Percentiles rank a stretch among this genome's conserved stretches.
Evolutionary conservation across 805 yeast species (phyloP).

Genomic region (Lipomyces yamadae): DNA sequence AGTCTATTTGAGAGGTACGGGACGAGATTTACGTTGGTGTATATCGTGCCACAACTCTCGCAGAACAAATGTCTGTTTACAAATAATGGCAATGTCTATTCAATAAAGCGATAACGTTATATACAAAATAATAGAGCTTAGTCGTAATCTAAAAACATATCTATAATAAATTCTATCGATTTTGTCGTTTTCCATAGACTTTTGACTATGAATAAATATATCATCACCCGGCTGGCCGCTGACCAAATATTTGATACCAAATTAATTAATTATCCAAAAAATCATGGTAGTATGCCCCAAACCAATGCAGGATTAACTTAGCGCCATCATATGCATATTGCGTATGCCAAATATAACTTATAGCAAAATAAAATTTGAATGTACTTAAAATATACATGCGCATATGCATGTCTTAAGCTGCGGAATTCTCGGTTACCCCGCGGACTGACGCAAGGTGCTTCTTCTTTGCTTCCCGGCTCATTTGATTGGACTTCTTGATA

Average conservation of each 20-base stretch:
- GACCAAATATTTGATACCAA: background rate
- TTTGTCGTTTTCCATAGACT: background rate
- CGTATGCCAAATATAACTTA: background rate
- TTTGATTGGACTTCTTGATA: constrained; percentile 63
- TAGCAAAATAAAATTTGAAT: background rate
- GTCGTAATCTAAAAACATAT: background rate
- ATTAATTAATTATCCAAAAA: background rate
- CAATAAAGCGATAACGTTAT: background rate
- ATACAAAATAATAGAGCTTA: background rate
- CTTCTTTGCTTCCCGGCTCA: constrained; percentile 51
- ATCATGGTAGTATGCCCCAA: background rate
- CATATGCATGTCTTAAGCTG: background rate
- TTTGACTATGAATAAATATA: background rate
- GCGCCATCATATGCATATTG: background rate
- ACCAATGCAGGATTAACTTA: background rate
- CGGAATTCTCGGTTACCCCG: background rate
- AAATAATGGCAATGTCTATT: background rate
- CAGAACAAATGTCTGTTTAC: no score
- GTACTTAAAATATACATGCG: no score
- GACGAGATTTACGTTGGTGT: background rate
- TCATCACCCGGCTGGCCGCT: no score
- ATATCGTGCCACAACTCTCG: background rate
- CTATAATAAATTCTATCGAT: background rate
- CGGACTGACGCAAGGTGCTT: background rate
- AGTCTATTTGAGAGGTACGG: background rate